Conservation (phyloP, 805 yeast genomes). For the Metschnikowia vanudenii region DNA sequence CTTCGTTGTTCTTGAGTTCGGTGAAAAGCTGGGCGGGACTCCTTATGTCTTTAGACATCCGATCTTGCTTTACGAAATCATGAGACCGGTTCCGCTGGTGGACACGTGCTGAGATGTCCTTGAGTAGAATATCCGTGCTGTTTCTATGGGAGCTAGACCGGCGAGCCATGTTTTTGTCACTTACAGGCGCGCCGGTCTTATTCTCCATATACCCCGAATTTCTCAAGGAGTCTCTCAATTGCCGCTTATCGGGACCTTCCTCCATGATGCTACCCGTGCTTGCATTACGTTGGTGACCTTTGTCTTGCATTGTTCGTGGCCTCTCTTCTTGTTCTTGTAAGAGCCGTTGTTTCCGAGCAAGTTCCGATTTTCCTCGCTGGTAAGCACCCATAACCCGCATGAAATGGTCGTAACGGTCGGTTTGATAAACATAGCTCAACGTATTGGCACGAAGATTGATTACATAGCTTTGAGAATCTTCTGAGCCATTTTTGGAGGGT, state of each 20-base stretch:
- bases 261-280: slow-evolving; percentile 20
- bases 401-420: slow-evolving; percentile 59
- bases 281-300: slow-evolving; percentile 13
- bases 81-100: slow-evolving; percentile 58
- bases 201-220: slow-evolving; percentile 50
- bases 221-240: slow-evolving; percentile 43
- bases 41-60: slow-evolving; percentile 8
- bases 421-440: slow-evolving; percentile 55
- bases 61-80: slow-evolving; percentile 34
- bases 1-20: slow-evolving; percentile 55
- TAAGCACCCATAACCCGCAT: slow-evolving; percentile 52
- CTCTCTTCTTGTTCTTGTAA: slow-evolving; percentile 19
- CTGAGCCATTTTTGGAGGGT: slow-evolving; percentile 21
- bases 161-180: slow-evolving; percentile 11
- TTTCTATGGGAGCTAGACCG: slow-evolving; percentile 23
- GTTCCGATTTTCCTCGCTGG: slow-evolving; percentile 60
- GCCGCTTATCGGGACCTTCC: slow-evolving; percentile 34
- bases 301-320: slow-evolving; percentile 4
- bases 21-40: slow-evolving; percentile 33
- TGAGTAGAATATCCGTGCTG: slow-evolving; percentile 45
- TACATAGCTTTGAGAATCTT: slow-evolving; percentile 32
- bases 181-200: slow-evolving; percentile 9
- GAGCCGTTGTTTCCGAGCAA: slow-evolving; percentile 30
- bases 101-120: slow-evolving; percentile 58
- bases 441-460: slow-evolving; percentile 50